phyloP scores from a whole-genome alignment of 371 early-diverging fungal genomes.

The Sporodiniella umbellata region DNA sequence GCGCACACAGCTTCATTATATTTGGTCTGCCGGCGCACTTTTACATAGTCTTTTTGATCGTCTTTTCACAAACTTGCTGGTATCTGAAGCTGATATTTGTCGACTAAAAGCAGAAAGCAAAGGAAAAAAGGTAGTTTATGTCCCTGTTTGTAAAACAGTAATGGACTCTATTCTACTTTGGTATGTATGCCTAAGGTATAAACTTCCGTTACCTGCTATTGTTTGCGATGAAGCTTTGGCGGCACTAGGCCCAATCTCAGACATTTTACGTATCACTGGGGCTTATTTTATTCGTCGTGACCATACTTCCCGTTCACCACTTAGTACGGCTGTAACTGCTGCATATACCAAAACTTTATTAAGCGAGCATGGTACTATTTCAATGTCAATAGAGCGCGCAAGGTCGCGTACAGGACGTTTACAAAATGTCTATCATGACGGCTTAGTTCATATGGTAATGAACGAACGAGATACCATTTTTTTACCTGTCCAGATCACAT shows the following conservation, averaged over 20 bases:
- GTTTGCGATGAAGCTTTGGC: conserved; percentile 50
- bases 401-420: conserved; percentile 47
- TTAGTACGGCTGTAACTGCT: conserved; percentile 41
- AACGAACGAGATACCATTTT: conserved; percentile 37
- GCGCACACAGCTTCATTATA: conserved; percentile 44
- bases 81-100: conserved; percentile 26
- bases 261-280: conserved; percentile 46
- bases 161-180: conserved; percentile 44
- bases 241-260: conserved; percentile 43
- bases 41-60: conserved; percentile 38
- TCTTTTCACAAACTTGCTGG: conserved; percentile 33
- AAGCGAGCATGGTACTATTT: conserved; percentile 43
- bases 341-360: conserved; percentile 44
- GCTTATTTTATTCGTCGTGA: conserved; percentile 47
- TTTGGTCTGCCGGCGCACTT: conserved; percentile 51
- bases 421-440: conserved; percentile 39
- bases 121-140: conserved; percentile 46
- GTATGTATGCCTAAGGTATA: conserved; percentile 45
- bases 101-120: conserved; percentile 32
- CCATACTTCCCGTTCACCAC: conserved; percentile 34
- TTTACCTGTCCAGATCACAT: conserved; percentile 46
- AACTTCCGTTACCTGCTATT: conserved; percentile 47
- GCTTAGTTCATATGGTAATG: conserved; percentile 42
- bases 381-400: conserved; percentile 41
- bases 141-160: conserved; percentile 46